Percentiles rank a stretch among this genome's conserved stretches.
Conservation (phyloP, 768 basidiomycete species). For the Cubamyces lactineus region DNA sequence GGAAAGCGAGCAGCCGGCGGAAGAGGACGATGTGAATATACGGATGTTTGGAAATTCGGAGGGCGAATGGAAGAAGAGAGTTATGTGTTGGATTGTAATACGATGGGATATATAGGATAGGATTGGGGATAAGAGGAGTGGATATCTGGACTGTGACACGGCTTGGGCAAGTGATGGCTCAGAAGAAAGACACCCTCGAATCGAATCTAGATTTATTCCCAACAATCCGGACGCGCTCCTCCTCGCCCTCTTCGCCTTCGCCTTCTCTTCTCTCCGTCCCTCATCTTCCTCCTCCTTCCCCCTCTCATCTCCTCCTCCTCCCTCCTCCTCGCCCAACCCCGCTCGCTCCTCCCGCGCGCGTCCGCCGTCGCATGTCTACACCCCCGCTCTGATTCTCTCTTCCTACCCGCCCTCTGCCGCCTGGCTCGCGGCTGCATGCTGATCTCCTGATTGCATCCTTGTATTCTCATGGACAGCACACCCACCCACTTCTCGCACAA, state of each 20-base stretch:
- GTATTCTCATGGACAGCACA: conserved; percentile 32
- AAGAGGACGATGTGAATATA: too few species aligned
- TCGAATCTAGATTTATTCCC: conserved; percentile 27
- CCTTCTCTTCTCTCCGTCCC: conserved; percentile 7
- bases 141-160: neutral
- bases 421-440: conserved; percentile 26
- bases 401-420: neutral
- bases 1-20: conserved; percentile 1
- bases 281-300: conserved; percentile 6
- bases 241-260: conserved; percentile 11
- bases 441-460: conserved; percentile 16
- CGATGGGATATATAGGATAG: neutral
- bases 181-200: neutral
- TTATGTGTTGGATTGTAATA: too few species aligned
- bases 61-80: neutral
- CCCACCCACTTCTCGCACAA: conserved; percentile 29
- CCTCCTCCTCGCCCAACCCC: too few species aligned
- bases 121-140: neutral
- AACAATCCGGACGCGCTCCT: conserved; percentile 16
- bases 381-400: neutral
- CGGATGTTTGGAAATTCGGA: neutral
- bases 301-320: too few species aligned
- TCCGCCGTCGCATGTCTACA: conserved; percentile 6
- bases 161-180: neutral
- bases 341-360: neutral